Conservation (phyloP, 2,329 filamentous ascomycete species). For the Epichloe baconii region DNA sequence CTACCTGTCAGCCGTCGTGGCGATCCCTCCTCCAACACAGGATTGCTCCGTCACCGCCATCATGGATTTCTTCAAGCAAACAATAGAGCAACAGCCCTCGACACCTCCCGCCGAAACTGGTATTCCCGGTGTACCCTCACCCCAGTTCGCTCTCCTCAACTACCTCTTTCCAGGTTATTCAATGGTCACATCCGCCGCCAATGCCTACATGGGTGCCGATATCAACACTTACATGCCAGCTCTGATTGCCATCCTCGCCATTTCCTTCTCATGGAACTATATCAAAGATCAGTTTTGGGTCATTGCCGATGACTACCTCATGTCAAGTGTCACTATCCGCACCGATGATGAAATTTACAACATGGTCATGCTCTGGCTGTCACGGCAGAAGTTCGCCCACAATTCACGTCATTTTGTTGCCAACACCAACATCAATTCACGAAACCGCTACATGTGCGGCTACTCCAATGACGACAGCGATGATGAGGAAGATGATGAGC, state of each 20-base stretch:
- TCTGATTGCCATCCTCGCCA: slow-evolving; percentile 34
- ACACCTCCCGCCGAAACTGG: slow-evolving; percentile 7
- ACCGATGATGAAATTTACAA: slow-evolving; percentile 62
- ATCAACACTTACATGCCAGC: slow-evolving; percentile 49
- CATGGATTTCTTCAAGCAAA: slow-evolving; percentile 6
- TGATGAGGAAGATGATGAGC: slow-evolving; percentile 30
- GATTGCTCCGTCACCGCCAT: background rate
- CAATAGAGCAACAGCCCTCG: background rate
- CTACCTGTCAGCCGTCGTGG: background rate
- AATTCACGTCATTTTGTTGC: slow-evolving; percentile 49
- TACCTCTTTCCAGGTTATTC: slow-evolving; percentile 55
- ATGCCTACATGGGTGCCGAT: slow-evolving; percentile 47
- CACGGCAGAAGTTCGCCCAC: slow-evolving; percentile 46
- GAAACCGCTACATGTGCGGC: slow-evolving; percentile 35
- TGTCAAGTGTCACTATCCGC: slow-evolving; percentile 53
- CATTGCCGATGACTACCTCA: slow-evolving; percentile 39
- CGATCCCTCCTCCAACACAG: background rate
- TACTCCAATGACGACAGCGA: slow-evolving; percentile 28
- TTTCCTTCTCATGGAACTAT: slow-evolving; percentile 41
- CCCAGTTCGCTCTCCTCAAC: slow-evolving; percentile 41
- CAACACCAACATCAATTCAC: slow-evolving; percentile 46
- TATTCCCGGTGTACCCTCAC: slow-evolving; percentile 10
- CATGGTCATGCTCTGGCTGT: slow-evolving; percentile 58
- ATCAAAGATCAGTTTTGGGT: slow-evolving; percentile 33
- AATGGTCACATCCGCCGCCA: slow-evolving; percentile 37